A percentile compares a stretch with the other conserved stretches of the same genome.
phyloP scores from a whole-genome alignment of 1,284 basidiomycete genomes.

The Tilletia setariae region DNA sequence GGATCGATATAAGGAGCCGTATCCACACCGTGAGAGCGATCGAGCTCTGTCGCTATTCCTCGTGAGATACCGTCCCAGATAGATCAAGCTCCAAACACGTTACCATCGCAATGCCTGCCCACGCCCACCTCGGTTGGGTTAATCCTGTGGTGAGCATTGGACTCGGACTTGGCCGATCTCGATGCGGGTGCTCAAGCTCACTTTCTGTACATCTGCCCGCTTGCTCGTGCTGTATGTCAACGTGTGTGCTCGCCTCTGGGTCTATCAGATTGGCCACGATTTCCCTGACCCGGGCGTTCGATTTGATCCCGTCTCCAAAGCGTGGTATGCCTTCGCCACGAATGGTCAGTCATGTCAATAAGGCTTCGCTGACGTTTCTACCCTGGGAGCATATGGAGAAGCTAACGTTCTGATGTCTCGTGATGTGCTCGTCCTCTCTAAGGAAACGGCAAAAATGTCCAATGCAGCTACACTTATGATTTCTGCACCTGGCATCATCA shows the following conservation, averaged over 20 bases:
- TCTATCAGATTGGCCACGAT: constrained; percentile 32
- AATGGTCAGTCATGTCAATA: constrained; percentile 22
- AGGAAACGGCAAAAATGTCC: constrained; percentile 38
- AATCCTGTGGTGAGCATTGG: constrained; percentile 34
- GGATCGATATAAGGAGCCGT: no score
- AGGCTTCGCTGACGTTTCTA: no score
- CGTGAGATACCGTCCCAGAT: no score
- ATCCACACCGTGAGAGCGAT: no score
- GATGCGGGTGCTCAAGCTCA: no score
- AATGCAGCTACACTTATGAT: constrained; percentile 33
- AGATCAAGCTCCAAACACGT: not conserved
- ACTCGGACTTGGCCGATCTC: no score
- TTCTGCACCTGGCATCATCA: constrained; percentile 37
- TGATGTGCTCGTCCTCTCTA: not conserved
- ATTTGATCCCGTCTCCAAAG: constrained; percentile 27
- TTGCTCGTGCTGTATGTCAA: not conserved
- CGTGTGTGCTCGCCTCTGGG: no score
- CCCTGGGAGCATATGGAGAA: no score
- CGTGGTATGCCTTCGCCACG: constrained; percentile 37
- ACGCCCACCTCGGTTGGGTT: constrained; percentile 34
- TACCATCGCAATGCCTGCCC: constrained; percentile 28
- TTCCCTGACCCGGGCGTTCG: constrained; percentile 41
- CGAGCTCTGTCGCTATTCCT: no score
- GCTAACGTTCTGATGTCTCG: no score
- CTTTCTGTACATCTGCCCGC: not conserved